Percentiles rank a stretch among this genome's conserved stretches.
Conservation (phyloP, 768 basidiomycete species). For the Xerocomellus chrysenteron region DNA sequence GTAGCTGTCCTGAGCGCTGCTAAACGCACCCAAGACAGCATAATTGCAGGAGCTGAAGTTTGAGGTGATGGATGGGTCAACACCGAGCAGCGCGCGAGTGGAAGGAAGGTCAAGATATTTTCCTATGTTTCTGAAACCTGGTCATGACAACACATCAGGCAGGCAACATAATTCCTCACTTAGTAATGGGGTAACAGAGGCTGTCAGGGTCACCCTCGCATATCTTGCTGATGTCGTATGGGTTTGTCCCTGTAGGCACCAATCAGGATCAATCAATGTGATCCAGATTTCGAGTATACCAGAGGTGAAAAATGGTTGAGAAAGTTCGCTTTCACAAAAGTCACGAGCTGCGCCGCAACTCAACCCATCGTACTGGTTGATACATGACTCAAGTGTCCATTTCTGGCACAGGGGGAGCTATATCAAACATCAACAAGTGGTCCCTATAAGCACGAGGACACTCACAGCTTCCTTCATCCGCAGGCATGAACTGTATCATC, state of each 20-base stretch:
- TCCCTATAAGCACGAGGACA: neutral
- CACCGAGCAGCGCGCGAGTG: constrained; percentile 58
- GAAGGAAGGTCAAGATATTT: constrained; percentile 61
- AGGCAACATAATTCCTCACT: constrained; percentile 23
- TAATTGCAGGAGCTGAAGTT: constrained; percentile 43
- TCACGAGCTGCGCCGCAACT: constrained; percentile 63
- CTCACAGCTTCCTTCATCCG: constrained; percentile 44
- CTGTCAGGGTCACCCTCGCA: constrained; percentile 52
- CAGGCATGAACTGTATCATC: constrained; percentile 33
- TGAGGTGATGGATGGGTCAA: constrained; percentile 45
- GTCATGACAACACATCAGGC: neutral
- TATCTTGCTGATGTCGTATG: constrained; percentile 66
- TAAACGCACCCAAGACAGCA: constrained; percentile 51
- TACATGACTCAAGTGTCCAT: constrained; percentile 55
- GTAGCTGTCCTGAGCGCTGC: constrained; percentile 41
- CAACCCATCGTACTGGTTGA: constrained; percentile 65
- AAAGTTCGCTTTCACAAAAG: constrained; percentile 60
- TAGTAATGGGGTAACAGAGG: constrained; percentile 50
- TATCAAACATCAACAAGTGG: neutral
- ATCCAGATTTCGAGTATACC: constrained; percentile 30
- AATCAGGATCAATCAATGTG: neutral
- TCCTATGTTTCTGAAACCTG: constrained; percentile 46
- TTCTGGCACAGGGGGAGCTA: constrained; percentile 72
- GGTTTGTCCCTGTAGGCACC: constrained; percentile 43
- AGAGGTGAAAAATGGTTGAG: constrained; percentile 24